phyloP scores from a whole-genome alignment of 2,329 filamentous ascomycete genomes.

The Fusarium udum region DNA sequence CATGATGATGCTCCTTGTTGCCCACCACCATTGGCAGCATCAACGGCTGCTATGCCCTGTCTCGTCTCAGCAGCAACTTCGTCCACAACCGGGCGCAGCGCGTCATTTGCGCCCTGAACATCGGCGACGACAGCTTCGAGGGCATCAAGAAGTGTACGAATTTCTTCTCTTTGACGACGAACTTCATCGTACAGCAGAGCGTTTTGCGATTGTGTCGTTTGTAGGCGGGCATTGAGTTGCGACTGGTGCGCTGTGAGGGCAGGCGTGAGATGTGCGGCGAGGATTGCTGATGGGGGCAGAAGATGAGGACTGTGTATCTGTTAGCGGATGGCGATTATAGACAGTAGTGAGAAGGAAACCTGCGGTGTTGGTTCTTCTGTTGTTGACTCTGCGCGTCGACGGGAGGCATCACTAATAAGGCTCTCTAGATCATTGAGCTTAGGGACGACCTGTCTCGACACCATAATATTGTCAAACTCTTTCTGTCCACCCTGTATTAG shows the following conservation, averaged over 20 bases:
- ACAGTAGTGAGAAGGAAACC: conserved; percentile 32
- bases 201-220: conserved; percentile 67
- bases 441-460: conserved; percentile 61
- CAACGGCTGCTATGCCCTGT: conserved; percentile 40
- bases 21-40: conserved; percentile 18
- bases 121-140: conserved; percentile 65
- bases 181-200: conserved; percentile 62
- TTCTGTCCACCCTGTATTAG: conserved; percentile 46
- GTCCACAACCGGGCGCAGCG: conserved; percentile 57
- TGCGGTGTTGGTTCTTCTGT: conserved; percentile 57
- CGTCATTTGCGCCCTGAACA: conserved; percentile 61
- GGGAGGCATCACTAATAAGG: conserved; percentile 61
- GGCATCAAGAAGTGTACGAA: conserved; percentile 58
- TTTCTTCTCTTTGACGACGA: conserved; percentile 63
- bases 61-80: conserved; percentile 62
- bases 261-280: conserved; percentile 65
- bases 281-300: conserved; percentile 61
- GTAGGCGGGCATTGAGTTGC: conserved; percentile 65
- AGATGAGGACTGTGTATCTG: conserved; percentile 59
- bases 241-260: conserved; percentile 63
- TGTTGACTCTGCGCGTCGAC: conserved; percentile 35
- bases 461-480: conserved; percentile 67
- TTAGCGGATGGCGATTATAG: conserved; percentile 1
- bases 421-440: conserved; percentile 68
- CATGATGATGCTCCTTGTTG: not conserved